Evolutionary conservation across 2,329 filamentous ascomycete species (phyloP).

Genomic region (Scedosporium aurantiacum): DNA sequence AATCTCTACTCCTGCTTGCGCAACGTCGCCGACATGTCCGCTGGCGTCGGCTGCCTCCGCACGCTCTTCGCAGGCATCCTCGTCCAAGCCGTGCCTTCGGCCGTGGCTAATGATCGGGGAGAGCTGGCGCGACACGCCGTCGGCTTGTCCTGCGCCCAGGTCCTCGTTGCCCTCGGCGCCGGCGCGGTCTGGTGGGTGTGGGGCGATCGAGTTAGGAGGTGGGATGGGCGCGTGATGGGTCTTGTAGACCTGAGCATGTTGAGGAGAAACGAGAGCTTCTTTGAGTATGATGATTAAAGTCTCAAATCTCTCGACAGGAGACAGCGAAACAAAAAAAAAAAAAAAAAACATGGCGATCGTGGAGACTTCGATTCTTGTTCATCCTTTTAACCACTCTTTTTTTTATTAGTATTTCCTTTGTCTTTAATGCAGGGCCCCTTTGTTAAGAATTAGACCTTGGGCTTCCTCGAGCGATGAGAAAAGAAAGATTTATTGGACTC

Average conservation of each 20-base stretch:
- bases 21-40: conserved; percentile 37
- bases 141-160: conserved; percentile 30
- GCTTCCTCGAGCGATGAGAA: neutral
- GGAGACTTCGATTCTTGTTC: neutral
- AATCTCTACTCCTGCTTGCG: conserved; percentile 34
- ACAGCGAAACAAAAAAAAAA: no score
- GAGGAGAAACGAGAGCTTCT: conserved; percentile 33
- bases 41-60: conserved; percentile 28
- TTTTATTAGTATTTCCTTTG: neutral
- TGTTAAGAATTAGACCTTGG: neutral
- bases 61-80: conserved; percentile 28
- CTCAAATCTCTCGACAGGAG: neutral
- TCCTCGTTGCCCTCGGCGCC: conserved; percentile 23
- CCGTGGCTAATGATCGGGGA: conserved; percentile 10
- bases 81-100: conserved; percentile 23
- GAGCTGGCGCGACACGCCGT: conserved; percentile 27
- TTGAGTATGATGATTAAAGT: conserved; percentile 26
- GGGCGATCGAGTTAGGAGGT: conserved; percentile 28
- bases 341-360: neutral
- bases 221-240: conserved; percentile 36
- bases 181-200: conserved; percentile 28
- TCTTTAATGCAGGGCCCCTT: neutral
- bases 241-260: conserved; percentile 32
- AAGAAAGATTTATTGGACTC: neutral
- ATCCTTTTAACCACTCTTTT: neutral